phyloP scores from a whole-genome alignment of 164 flowering plant genomes.

The Tinospora cordifolia region DNA sequence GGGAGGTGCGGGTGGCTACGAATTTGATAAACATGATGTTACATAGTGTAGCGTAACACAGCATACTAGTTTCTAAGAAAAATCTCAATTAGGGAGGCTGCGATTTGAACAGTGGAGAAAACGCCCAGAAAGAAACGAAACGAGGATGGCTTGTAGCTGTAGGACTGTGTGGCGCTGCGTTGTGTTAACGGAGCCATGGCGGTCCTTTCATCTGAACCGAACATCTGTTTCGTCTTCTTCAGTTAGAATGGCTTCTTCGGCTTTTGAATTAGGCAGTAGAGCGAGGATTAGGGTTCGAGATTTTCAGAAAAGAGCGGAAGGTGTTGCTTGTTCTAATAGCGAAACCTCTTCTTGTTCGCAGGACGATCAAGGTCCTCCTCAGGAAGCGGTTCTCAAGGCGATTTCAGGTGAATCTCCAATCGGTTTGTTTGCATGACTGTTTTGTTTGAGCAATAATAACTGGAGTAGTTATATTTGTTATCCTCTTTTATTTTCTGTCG shows the following conservation, averaged over 20 bases:
- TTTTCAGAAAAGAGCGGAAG: constrained; percentile 8
- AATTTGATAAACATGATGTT: not conserved
- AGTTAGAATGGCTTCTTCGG: not conserved
- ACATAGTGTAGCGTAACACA: not conserved
- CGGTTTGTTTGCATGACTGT: not conserved
- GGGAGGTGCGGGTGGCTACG: not conserved
- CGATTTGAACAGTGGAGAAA: not conserved
- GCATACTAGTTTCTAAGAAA: not conserved
- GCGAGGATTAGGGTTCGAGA: constrained; percentile 15
- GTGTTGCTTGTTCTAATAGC: constrained; percentile 27
- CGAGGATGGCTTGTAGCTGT: constrained; percentile 23
- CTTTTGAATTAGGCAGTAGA: not conserved
- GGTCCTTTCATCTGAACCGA: constrained; percentile 20
- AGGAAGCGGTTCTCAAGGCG: constrained; percentile 86
- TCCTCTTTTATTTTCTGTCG: too few relatives aligned
- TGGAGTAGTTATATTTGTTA: too few relatives aligned
- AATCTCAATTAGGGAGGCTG: not conserved
- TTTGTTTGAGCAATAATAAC: not conserved
- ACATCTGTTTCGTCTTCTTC: constrained; percentile 16
- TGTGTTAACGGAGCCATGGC: constrained; percentile 39
- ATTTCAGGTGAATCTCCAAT: constrained; percentile 51
- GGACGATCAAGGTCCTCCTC: constrained; percentile 74
- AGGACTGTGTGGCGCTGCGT: constrained; percentile 38
- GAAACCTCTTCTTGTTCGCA: constrained; percentile 19
- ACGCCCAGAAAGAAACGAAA: not conserved